Evolutionary conservation across 768 basidiomycete species (phyloP).

Genomic region (Lactarius evosmus): DNA sequence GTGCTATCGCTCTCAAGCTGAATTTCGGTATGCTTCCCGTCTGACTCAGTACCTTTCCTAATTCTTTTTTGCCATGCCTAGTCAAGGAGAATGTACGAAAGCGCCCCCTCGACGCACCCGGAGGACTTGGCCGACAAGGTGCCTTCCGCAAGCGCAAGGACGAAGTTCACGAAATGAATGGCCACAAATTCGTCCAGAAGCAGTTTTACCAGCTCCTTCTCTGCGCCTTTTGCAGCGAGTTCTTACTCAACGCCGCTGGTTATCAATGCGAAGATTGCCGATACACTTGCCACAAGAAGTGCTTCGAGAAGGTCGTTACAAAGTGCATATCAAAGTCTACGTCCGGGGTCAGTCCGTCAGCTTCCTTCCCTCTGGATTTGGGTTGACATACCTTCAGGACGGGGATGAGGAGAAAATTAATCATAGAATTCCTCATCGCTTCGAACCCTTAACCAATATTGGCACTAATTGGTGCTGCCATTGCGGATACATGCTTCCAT

Average conservation of each 20-base stretch:
- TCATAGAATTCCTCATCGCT: conserved; percentile 97
- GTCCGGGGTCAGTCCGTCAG: conserved; percentile 68
- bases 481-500: conserved; percentile 96
- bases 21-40: conserved; percentile 76
- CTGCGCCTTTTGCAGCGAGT: conserved; percentile 97
- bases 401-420: conserved; percentile 98
- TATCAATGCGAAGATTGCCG: conserved; percentile 99
- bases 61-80: conserved; percentile 35
- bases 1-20: conserved; percentile 79
- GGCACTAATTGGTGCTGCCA: conserved; percentile 99
- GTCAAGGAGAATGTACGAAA: conserved; percentile 98
- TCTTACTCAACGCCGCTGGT: conserved; percentile 94
- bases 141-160: conserved; percentile 97
- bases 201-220: conserved; percentile 99
- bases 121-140: conserved; percentile 94
- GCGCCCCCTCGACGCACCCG: conserved; percentile 87
- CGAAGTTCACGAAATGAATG: conserved; percentile 99
- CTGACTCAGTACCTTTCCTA: conserved; percentile 17
- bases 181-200: conserved; percentile 94
- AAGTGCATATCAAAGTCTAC: conserved; percentile 99
- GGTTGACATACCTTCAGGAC: conserved; percentile 49
- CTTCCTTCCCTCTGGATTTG: conserved; percentile 1
- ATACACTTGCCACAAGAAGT: conserved; percentile 99
- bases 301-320: conserved; percentile 97
- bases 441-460: conserved; percentile 94